phyloP scores from a whole-genome alignment of 176 grass and related monocot species.

The Canna indica region DNA sequence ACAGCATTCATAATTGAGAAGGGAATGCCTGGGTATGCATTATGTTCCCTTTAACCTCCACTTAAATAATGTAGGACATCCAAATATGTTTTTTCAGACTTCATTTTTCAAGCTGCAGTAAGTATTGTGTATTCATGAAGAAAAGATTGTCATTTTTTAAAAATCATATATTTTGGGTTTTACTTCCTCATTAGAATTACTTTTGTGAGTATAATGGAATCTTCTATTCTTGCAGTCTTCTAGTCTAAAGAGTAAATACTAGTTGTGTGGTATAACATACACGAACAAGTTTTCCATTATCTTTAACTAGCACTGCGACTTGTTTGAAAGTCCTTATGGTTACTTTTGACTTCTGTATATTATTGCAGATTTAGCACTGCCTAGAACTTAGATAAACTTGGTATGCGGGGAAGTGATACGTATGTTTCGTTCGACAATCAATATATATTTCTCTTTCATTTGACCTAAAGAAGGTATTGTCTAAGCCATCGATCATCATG shows the following conservation, averaged over 20 bases:
- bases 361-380: slow-evolving; percentile 82
- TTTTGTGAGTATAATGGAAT: not conserved
- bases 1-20: slow-evolving; percentile 99
- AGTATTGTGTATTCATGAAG: not conserved
- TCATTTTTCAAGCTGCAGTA: not conserved
- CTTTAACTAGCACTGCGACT: not conserved
- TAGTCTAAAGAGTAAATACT: not conserved
- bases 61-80: not conserved
- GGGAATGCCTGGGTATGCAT: slow-evolving; percentile 78
- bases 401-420: slow-evolving; percentile 96
- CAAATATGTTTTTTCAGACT: not conserved
- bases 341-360: not conserved
- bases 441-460: not conserved
- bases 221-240: not conserved
- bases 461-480: slow-evolving; percentile 6
- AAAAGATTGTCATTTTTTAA: not conserved
- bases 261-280: not conserved
- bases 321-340: not conserved
- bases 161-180: not conserved
- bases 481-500: not conserved
- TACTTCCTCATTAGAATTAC: not conserved
- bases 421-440: slow-evolving; percentile 36
- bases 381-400: slow-evolving; percentile 94
- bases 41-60: not conserved
- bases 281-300: too few species aligned